Percentiles rank a stretch among this genome's conserved stretches.
phyloP scores from a whole-genome alignment of 176 grass and related monocot species.

The Juncus effusus region DNA sequence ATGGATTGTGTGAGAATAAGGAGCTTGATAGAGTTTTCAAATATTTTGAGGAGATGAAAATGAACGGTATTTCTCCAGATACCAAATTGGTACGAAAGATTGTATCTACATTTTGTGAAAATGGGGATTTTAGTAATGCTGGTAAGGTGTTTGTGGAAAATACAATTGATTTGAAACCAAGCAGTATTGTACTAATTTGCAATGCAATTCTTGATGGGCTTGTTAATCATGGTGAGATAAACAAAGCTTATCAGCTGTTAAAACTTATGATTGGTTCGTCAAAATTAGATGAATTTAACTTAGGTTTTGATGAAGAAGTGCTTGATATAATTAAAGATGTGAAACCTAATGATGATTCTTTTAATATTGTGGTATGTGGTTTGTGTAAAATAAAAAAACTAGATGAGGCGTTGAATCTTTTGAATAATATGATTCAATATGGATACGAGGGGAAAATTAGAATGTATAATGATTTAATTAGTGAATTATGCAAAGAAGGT shows the following conservation, averaged over 20 bases:
- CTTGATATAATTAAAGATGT: slow-evolving; percentile 39
- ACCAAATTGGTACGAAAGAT: slow-evolving; percentile 52
- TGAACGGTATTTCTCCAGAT: slow-evolving; percentile 39
- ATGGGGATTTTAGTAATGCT: slow-evolving; percentile 34
- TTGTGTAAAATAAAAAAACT: slow-evolving; percentile 67
- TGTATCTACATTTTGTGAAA: slow-evolving; percentile 33
- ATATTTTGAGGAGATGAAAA: slow-evolving; percentile 66
- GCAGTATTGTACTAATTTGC: slow-evolving; percentile 34
- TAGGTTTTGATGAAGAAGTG: slow-evolving; percentile 13
- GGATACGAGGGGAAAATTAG: slow-evolving; percentile 66
- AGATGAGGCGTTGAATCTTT: slow-evolving; percentile 64
- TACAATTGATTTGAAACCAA: slow-evolving; percentile 28
- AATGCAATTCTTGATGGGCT: slow-evolving; percentile 62
- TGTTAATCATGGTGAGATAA: slow-evolving; percentile 47
- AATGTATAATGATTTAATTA: slow-evolving; percentile 88
- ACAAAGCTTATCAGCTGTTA: slow-evolving; percentile 51
- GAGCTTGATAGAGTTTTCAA: slow-evolving; percentile 31
- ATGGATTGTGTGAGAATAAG: slow-evolving; percentile 48
- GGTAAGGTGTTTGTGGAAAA: slow-evolving; percentile 47
- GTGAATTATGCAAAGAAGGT: slow-evolving; percentile 60
- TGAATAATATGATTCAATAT: slow-evolving; percentile 52
- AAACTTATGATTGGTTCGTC: slow-evolving; percentile 29
- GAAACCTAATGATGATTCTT: slow-evolving; percentile 70
- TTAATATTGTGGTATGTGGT: slow-evolving; percentile 65
- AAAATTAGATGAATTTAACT: slow-evolving; percentile 18